Evolutionary conservation across 2,329 filamentous ascomycete genomes (phyloP).

Genomic region (Cercospora sojina): DNA sequence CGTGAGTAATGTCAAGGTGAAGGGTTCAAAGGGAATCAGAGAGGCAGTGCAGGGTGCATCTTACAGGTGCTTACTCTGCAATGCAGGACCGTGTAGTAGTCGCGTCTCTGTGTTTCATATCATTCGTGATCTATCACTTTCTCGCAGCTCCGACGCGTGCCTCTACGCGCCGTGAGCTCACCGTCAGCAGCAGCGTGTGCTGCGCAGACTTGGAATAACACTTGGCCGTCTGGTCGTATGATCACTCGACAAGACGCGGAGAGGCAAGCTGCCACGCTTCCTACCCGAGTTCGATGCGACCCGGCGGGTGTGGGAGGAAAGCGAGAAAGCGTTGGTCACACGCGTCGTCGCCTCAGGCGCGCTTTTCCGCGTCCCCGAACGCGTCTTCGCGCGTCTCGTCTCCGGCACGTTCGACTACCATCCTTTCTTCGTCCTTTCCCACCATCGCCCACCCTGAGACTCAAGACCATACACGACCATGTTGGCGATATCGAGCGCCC

Average conservation of each 20-base stretch:
- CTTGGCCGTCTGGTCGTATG: not conserved
- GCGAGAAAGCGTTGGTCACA: not conserved
- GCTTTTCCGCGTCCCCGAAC: not conserved
- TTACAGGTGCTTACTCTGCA: not conserved
- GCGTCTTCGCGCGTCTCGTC: constrained; percentile 1
- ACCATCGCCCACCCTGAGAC: not conserved
- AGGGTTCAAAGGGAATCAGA: not conserved
- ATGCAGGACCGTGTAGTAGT: constrained; percentile 6
- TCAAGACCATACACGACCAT: constrained; percentile 19
- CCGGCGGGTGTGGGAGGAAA: not conserved
- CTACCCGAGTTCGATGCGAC: not conserved
- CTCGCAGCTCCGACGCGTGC: not conserved
- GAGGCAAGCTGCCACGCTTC: not conserved
- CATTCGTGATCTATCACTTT: constrained; percentile 6
- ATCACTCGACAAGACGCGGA: not conserved
- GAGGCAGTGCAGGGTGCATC: not conserved
- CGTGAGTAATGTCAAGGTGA: not conserved
- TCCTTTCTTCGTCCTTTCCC: not conserved
- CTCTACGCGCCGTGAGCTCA: not conserved
- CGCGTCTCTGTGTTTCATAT: constrained; percentile 8
- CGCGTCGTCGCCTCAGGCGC: not conserved
- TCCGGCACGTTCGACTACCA: not conserved
- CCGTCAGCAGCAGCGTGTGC: not conserved
- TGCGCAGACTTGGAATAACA: not conserved
- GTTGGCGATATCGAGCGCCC: constrained; percentile 32